Conservation (phyloP, 352 stramenopile genomes). For the Phytophthora lateralis region DNA sequence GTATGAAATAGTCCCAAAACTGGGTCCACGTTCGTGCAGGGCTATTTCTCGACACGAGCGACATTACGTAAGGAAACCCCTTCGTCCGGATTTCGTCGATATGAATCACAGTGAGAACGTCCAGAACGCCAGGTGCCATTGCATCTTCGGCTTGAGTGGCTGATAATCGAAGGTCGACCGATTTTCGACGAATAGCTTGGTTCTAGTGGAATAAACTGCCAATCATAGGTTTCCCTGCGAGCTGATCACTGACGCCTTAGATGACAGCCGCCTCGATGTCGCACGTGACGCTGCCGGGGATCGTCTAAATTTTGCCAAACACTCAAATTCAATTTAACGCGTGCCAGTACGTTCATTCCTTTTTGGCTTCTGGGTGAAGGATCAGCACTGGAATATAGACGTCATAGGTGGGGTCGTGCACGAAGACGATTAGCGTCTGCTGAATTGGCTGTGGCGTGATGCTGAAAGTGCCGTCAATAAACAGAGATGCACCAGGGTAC, state of each 20-base stretch:
- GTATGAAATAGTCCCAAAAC: constrained; percentile 10
- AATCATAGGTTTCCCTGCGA: background rate
- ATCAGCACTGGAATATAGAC: constrained; percentile 14
- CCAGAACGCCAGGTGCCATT: constrained; percentile 5
- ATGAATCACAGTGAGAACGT: constrained; percentile 13
- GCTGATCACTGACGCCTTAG: background rate
- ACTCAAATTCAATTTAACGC: too few species aligned
- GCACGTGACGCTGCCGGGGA: constrained; percentile 4
- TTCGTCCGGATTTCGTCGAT: constrained; percentile 7
- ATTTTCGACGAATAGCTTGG: constrained; percentile 6
- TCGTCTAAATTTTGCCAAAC: constrained; percentile 11
- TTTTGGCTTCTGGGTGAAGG: too few species aligned
- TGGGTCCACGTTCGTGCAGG: background rate
- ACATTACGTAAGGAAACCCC: constrained; percentile 9
- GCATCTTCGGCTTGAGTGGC: constrained; percentile 6
- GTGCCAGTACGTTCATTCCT: too few species aligned
- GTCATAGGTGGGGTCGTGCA: constrained; percentile 2
- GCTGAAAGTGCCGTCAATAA: constrained; percentile 9
- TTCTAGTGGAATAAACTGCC: too few species aligned
- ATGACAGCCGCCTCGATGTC: constrained; percentile 2
- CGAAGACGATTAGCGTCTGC: too few species aligned
- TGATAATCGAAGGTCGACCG: constrained; percentile 1
- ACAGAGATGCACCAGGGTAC: constrained; percentile 8
- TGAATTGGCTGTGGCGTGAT: constrained; percentile 8
- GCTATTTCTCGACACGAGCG: background rate